Evolutionary conservation across 2,329 filamentous ascomycete species (phyloP), one percentile per base, ranked within the genome.

Genomic region (Thermomyces lanuginosus): DNA sequence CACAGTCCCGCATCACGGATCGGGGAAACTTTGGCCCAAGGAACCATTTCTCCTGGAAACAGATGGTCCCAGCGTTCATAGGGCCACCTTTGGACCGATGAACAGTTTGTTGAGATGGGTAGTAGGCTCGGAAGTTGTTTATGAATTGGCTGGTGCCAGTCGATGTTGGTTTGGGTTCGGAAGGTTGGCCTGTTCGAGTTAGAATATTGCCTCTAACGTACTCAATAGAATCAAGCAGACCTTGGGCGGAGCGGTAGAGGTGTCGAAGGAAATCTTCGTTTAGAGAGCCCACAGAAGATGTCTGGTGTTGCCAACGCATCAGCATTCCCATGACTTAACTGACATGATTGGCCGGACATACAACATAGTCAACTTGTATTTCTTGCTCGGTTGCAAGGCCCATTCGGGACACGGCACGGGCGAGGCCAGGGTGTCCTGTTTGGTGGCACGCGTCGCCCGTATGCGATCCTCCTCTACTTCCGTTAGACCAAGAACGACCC

Each of bases 281-380:
- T 21, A 95, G 46, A 6, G 71, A 71, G 10, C 86, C 89, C 4
- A 95, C 55, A 1, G 86, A 93, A 1, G 86, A 81, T 13, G 78
- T 69, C 74, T 77, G n/a, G n/a, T n/a, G n/a, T n/a, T n/a, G n/a
- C n/a, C n/a, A n/a, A n/a, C n/a, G n/a, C n/a, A n/a, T n/a, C n/a
- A n/a, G n/a, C n/a, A n/a, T n/a, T n/a, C n/a, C 36, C 7, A 22
- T 14, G 3, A 5, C 35, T 41, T 41, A 36, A 33, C 25, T 32
- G 33, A 24, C 19, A 29, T 23, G n/a, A 22, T 24, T 22, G 15
- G 10, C 6, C 14, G 5, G 10, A 12, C 29, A 41, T 53, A 76
- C 73, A 29, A 83, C 63, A 36, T 78, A 77, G 49, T 92, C 82
- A 18, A 92, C 49, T 27, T 78, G 64, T 8, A 86, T 41, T 2